Percentiles rank a stretch among this genome's conserved stretches.
Conservation (phyloP, 495 filamentous ascomycete species). For the Tetracladium setigerum region DNA sequence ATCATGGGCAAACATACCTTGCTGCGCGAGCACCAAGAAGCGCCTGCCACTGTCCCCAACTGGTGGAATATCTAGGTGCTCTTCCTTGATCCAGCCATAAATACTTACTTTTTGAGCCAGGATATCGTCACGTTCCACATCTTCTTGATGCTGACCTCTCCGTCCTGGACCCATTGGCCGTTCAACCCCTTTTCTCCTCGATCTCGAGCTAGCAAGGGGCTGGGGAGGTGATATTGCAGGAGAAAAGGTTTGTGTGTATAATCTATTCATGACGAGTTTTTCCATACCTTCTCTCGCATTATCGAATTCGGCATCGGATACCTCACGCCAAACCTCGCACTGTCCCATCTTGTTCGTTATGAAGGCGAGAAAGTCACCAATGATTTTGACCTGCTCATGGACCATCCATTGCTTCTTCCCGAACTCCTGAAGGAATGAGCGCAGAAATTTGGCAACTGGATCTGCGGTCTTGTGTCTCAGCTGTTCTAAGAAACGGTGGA, state of each 20-base stretch:
- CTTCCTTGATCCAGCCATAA: constrained; percentile 90
- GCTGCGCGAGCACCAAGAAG: constrained; percentile 82
- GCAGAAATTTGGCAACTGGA: constrained; percentile 89
- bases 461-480: constrained; percentile 92
- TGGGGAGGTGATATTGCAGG: constrained; percentile 80
- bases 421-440: constrained; percentile 91
- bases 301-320: constrained; percentile 95
- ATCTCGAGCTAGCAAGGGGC: constrained; percentile 61
- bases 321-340: constrained; percentile 94
- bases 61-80: constrained; percentile 91
- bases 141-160: constrained; percentile 93
- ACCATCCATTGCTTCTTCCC: constrained; percentile 99
- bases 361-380: constrained; percentile 93
- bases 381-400: constrained; percentile 98
- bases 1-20: constrained; percentile 45
- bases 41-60: constrained; percentile 75
- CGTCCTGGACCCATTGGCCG: constrained; percentile 71
- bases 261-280: constrained; percentile 97
- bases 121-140: constrained; percentile 93
- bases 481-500: constrained; percentile 94
- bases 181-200: constrained; percentile 60
- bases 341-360: constrained; percentile 98
- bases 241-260: constrained; percentile 95
- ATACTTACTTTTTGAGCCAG: constrained; percentile 93
- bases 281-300: constrained; percentile 99